A percentile compares a stretch with the other conserved stretches of the same genome.
Conservation (phyloP, 495 filamentous ascomycete genomes). For the Aspergillus haitiensis region DNA sequence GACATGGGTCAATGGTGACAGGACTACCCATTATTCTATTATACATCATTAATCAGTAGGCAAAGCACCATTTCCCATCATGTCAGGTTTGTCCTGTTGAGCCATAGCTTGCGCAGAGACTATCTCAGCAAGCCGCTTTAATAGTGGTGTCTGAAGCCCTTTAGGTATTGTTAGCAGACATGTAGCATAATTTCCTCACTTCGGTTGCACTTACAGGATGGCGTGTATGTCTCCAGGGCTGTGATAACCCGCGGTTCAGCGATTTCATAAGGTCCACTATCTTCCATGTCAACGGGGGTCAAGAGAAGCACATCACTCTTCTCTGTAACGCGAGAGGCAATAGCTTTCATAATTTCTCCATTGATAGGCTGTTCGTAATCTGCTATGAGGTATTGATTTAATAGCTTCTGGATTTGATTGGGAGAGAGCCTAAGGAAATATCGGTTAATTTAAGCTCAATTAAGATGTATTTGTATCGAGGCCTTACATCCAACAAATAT, state of each 20-base stretch:
- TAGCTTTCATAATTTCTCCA: slow-evolving; percentile 99
- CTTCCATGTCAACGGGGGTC: slow-evolving; percentile 96
- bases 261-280: slow-evolving; percentile 99
- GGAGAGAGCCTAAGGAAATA: slow-evolving; percentile 72
- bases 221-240: slow-evolving; percentile 95
- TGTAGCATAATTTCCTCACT: not conserved
- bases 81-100: slow-evolving; percentile 82
- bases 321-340: slow-evolving; percentile 94
- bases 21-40: slow-evolving; percentile 26
- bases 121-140: slow-evolving; percentile 95
- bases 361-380: slow-evolving; percentile 99
- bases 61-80: slow-evolving; percentile 40
- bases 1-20: slow-evolving; percentile 29
- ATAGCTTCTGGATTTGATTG: slow-evolving; percentile 97
- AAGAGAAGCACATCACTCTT: slow-evolving; percentile 96
- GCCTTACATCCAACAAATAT: slow-evolving; percentile 98
- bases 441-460: slow-evolving; percentile 9
- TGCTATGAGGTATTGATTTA: slow-evolving; percentile 98
- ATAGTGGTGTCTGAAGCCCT: slow-evolving; percentile 92
- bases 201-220: slow-evolving; percentile 68
- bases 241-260: slow-evolving; percentile 95
- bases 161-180: slow-evolving; percentile 22
- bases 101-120: slow-evolving; percentile 94
- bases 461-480: not conserved
- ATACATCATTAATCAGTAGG: slow-evolving; percentile 37